Evolutionary conservation across 106 monocot genomes (phyloP).

Genomic region (Acanthochlamys bracteata): DNA sequence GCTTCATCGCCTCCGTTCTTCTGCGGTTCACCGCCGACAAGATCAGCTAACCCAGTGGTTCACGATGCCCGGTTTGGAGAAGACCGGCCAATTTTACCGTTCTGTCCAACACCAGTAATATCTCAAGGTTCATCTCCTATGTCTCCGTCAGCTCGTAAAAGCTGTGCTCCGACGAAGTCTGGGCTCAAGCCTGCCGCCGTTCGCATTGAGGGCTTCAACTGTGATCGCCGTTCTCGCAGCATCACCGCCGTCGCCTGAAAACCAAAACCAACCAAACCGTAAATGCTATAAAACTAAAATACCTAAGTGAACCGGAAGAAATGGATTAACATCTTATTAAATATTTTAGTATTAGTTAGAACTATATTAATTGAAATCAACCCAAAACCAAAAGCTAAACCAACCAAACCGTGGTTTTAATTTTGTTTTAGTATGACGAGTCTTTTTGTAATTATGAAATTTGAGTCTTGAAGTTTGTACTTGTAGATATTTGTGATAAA

Average conservation of each 20-base stretch:
- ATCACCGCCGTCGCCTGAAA: conserved; percentile 5
- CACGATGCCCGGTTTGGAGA: conserved; percentile 54
- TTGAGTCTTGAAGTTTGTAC: no score
- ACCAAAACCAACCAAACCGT: conserved; percentile 1
- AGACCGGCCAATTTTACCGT: conserved; percentile 9
- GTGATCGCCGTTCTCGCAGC: neutral
- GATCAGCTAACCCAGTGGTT: conserved; percentile 15
- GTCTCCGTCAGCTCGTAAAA: neutral
- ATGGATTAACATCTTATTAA: neutral
- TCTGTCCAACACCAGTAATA: neutral
- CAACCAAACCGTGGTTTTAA: no score
- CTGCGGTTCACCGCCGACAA: conserved; percentile 14
- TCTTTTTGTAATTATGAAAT: no score
- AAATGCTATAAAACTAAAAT: neutral
- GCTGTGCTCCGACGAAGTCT: conserved; percentile 12
- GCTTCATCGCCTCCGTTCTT: conserved; percentile 18
- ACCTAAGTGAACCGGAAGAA: neutral
- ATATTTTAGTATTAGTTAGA: no score
- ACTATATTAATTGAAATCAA: no score
- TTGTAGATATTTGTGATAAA: no score
- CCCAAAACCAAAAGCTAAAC: no score
- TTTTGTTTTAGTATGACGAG: no score
- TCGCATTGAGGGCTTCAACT: conserved; percentile 28
- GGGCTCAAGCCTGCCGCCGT: conserved; percentile 22
- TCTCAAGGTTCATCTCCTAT: neutral